phyloP scores from a whole-genome alignment of 75 land plant genomes.

The Pinus albicaulis region DNA sequence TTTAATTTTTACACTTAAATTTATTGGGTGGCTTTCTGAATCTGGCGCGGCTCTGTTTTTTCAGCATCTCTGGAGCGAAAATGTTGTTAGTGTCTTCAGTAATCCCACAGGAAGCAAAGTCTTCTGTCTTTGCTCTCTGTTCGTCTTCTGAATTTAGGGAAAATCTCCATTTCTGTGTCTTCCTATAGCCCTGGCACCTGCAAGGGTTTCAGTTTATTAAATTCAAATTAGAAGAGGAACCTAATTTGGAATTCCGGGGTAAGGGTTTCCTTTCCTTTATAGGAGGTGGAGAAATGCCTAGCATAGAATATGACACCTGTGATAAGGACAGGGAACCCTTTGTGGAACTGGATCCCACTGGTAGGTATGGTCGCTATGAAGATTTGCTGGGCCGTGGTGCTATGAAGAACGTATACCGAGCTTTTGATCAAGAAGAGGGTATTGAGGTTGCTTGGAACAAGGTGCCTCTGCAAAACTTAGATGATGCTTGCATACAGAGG shows the following conservation, averaged over 20 bases:
- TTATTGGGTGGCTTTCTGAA: too few species aligned
- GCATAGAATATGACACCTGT: neutral
- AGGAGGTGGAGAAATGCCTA: neutral
- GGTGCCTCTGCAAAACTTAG: conserved; percentile 32
- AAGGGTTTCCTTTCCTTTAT: neutral
- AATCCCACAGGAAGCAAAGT: neutral
- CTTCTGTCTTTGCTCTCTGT: conserved; percentile 7
- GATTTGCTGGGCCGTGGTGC: conserved; percentile 71
- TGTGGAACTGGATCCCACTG: conserved; percentile 68
- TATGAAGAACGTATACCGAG: conserved; percentile 72
- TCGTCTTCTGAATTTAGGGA: conserved; percentile 9
- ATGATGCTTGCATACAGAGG: conserved; percentile 33
- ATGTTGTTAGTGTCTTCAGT: neutral
- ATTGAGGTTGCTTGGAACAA: conserved; percentile 90
- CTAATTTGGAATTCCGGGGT: neutral
- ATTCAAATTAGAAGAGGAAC: neutral
- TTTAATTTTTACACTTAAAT: too few species aligned
- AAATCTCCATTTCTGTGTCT: neutral
- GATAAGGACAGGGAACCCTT: conserved; percentile 47
- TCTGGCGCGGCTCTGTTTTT: too few species aligned
- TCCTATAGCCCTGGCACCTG: neutral
- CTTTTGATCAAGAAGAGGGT: conserved; percentile 72
- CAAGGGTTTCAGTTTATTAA: neutral
- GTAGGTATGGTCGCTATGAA: conserved; percentile 67
- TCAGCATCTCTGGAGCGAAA: neutral